Evolutionary conservation across 108 stramenopile genomes (phyloP).

Genomic region (Cyclotella choctawhatcheeana): DNA sequence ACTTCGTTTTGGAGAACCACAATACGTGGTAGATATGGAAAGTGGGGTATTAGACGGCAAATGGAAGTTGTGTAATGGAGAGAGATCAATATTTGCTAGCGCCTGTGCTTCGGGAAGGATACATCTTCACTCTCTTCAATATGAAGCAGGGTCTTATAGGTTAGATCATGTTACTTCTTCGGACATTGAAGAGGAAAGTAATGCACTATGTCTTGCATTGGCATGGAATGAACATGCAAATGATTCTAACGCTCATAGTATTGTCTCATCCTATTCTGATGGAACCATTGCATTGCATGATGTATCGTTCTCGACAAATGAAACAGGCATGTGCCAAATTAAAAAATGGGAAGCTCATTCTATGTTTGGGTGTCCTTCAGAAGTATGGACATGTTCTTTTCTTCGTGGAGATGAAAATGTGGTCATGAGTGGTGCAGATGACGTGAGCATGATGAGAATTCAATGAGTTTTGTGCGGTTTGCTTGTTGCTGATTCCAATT

Average conservation of each 20-base stretch:
- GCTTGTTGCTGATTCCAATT: conserved; percentile 33
- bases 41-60: conserved; percentile 85
- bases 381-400: conserved; percentile 82
- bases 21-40: conserved; percentile 33
- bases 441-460: conserved; percentile 48
- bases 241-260: conserved; percentile 25
- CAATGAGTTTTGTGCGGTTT: neutral
- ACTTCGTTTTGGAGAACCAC: conserved; percentile 36
- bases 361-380: conserved; percentile 80
- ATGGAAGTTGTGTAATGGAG: conserved; percentile 49
- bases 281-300: conserved; percentile 67
- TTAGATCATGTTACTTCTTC: conserved; percentile 38
- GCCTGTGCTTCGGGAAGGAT: conserved; percentile 45
- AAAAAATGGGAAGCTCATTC: conserved; percentile 74
- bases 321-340: conserved; percentile 24
- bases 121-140: conserved; percentile 45
- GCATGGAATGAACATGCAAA: conserved; percentile 40
- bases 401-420: conserved; percentile 41
- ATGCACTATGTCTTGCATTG: conserved; percentile 58
- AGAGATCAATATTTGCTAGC: conserved; percentile 35
- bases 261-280: conserved; percentile 86
- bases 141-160: conserved; percentile 27
- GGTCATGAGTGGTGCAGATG: conserved; percentile 54
- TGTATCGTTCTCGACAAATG: conserved; percentile 14
- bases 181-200: conserved; percentile 8